These are phyloP conservation scores for Penicillium cinerascens DNA, from an alignment of 495 filamentous ascomycete genomes.

Conservation along the genomic window DNA sequence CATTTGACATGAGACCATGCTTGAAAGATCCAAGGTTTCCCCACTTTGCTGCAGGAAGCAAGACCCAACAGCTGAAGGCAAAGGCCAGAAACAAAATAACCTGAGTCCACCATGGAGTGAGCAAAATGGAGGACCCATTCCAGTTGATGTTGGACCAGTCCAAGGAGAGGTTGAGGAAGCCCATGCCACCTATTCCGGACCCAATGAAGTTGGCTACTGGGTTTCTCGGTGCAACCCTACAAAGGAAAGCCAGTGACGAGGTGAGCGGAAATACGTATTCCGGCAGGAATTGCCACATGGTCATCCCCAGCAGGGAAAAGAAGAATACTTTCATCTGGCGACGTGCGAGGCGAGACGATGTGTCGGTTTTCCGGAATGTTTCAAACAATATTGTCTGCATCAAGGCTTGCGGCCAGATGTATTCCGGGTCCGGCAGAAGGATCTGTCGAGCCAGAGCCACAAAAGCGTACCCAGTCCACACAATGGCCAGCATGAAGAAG, in stretches of 20 bases:
- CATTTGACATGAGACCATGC: conserved; percentile 53
- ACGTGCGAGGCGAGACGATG: conserved; percentile 42
- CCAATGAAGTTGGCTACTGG: conserved; percentile 56
- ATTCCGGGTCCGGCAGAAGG: conserved; percentile 52
- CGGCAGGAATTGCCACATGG: conserved; percentile 57
- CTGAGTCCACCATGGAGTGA: conserved; percentile 55
- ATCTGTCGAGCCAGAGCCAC: conserved; percentile 52
- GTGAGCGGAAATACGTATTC: conserved; percentile 56
- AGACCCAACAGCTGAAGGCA: conserved; percentile 53
- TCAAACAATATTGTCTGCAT: conserved; percentile 56
- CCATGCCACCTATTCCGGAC: conserved; percentile 55
- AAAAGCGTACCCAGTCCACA: conserved; percentile 54
- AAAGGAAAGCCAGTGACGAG: conserved; percentile 57
- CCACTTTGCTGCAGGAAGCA: conserved; percentile 54
- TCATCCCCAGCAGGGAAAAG: conserved; percentile 45
- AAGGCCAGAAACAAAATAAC: conserved; percentile 51
- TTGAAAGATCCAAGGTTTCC: conserved; percentile 49
- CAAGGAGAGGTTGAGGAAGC: conserved; percentile 52
- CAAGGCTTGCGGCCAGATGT: conserved; percentile 48
- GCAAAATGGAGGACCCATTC: conserved; percentile 46
- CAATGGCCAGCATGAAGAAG: conserved; percentile 57
- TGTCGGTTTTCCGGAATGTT: conserved; percentile 50
- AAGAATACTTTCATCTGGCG: conserved; percentile 56
- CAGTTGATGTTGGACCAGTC: conserved; percentile 58
- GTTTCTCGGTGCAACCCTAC: conserved; percentile 57